phyloP scores from a whole-genome alignment of 2,329 filamentous ascomycete species.

The Fusarium citri region DNA sequence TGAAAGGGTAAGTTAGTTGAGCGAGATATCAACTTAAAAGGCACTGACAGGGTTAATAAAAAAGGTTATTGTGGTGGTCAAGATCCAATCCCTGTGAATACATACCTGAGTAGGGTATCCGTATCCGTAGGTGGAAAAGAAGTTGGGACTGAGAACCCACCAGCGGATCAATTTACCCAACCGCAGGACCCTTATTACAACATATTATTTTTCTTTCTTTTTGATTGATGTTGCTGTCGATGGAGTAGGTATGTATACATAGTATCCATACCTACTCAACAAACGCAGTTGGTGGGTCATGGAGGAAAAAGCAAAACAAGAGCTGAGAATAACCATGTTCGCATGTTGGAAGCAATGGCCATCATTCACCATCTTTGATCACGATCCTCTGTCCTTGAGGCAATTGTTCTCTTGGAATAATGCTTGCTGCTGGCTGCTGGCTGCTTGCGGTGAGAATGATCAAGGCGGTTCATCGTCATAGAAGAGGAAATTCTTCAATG shows the following conservation, averaged over 20 bases:
- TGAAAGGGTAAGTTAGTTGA: neutral
- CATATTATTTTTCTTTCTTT: constrained; percentile 20
- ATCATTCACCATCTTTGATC: constrained; percentile 12
- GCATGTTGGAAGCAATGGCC: neutral
- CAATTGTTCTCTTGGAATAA: constrained; percentile 16
- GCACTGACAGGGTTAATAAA: neutral
- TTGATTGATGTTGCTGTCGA: neutral
- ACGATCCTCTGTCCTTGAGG: constrained; percentile 10
- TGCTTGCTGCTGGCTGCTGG: neutral
- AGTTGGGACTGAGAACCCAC: neutral
- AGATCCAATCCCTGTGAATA: constrained; percentile 13
- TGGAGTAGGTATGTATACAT: neutral
- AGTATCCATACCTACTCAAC: neutral
- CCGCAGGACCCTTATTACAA: constrained; percentile 43
- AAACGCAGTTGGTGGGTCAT: constrained; percentile 4
- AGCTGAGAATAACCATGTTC: constrained; percentile 12
- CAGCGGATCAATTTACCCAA: constrained; percentile 35
- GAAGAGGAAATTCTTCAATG: constrained; percentile 10
- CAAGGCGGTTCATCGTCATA: constrained; percentile 20
- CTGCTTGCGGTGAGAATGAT: constrained; percentile 18
- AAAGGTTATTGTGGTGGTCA: constrained; percentile 16
- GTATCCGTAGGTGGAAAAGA: neutral
- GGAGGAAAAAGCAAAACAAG: constrained; percentile 9
- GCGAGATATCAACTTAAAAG: neutral
- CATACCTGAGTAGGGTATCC: neutral